phyloP scores from a whole-genome alignment of 2,329 filamentous ascomycete genomes.

The Colletotrichum higginsianum region DNA sequence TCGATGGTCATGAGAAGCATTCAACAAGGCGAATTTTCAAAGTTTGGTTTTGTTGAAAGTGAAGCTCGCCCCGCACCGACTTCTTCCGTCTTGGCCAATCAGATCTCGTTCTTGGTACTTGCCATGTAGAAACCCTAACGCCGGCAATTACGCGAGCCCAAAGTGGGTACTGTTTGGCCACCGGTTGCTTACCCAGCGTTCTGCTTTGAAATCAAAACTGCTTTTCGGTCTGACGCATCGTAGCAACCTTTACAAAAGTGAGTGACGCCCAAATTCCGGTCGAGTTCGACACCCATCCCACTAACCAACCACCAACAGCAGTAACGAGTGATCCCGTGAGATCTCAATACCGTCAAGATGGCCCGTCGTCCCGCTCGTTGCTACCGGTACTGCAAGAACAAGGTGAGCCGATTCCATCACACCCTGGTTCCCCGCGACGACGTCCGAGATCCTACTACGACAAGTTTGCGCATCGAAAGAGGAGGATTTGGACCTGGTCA shows the following conservation, averaged over 20 bases:
- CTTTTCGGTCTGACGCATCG: slow-evolving; percentile 48
- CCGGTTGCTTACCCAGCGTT: slow-evolving; percentile 43
- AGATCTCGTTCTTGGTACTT: no score
- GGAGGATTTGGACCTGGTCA: slow-evolving; percentile 2
- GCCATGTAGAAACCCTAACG: slow-evolving; percentile 9
- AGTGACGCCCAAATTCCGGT: slow-evolving; percentile 36
- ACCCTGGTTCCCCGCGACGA: slow-evolving; percentile 20
- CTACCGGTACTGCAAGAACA: slow-evolving; percentile 99
- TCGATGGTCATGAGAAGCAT: slow-evolving; percentile 16
- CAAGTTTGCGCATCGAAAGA: slow-evolving; percentile 36
- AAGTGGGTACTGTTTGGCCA: slow-evolving; percentile 26
- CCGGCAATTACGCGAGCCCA: slow-evolving; percentile 22
- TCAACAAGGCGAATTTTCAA: background rate
- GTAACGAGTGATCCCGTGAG: slow-evolving; percentile 52
- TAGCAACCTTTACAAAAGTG: slow-evolving; percentile 35
- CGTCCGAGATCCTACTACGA: slow-evolving; percentile 10
- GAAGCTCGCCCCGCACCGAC: background rate
- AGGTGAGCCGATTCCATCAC: slow-evolving; percentile 73
- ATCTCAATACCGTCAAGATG: slow-evolving; percentile 84
- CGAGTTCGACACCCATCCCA: slow-evolving; percentile 48
- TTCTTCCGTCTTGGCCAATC: background rate
- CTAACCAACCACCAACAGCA: slow-evolving; percentile 53
- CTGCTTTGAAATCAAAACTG: slow-evolving; percentile 71
- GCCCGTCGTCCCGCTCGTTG: slow-evolving; percentile 99
- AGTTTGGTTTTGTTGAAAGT: slow-evolving; percentile 22